These are phyloP conservation scores for Polytrichum commune DNA, from an alignment of 225 moss, liverwort and hornwort genomes.

Conservation along the genomic window DNA sequence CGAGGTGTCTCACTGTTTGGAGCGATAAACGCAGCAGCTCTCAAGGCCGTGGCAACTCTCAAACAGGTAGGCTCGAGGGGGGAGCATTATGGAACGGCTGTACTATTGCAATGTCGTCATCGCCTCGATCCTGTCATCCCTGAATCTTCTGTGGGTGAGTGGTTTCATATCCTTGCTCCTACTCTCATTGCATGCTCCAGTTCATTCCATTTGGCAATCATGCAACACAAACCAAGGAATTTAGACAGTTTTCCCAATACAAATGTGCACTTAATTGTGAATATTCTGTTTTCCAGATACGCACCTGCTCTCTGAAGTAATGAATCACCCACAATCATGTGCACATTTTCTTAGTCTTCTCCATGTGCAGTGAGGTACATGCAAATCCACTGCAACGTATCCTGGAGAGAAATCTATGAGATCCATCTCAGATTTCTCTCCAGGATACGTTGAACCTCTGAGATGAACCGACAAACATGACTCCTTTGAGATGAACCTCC, in stretches of 20 bases:
- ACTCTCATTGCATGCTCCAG: neutral
- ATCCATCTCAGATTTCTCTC: too few species aligned
- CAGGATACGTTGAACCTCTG: too few species aligned
- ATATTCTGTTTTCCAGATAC: too few species aligned
- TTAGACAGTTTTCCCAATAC: too few species aligned
- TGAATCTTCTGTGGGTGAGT: slow-evolving; percentile 56
- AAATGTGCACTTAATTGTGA: too few species aligned
- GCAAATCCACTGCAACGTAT: too few species aligned
- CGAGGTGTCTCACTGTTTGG: slow-evolving; percentile 52
- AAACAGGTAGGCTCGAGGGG: slow-evolving; percentile 64
- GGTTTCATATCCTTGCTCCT: neutral
- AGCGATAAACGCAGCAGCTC: slow-evolving; percentile 53
- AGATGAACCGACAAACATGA: too few species aligned
- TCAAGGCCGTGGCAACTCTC: slow-evolving; percentile 58
- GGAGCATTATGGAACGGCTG: slow-evolving; percentile 58
- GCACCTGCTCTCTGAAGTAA: neutral
- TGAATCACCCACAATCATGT: neutral
- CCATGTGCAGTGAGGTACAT: too few species aligned
- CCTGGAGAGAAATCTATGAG: too few species aligned
- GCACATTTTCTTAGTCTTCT: neutral
- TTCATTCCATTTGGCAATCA: too few species aligned
- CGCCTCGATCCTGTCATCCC: slow-evolving; percentile 54
- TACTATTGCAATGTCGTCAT: slow-evolving; percentile 58
- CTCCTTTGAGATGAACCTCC: too few species aligned
- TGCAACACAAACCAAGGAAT: too few species aligned